Conservation (phyloP, 257 asterid genomes). For the Solanum lycopersicoides region DNA sequence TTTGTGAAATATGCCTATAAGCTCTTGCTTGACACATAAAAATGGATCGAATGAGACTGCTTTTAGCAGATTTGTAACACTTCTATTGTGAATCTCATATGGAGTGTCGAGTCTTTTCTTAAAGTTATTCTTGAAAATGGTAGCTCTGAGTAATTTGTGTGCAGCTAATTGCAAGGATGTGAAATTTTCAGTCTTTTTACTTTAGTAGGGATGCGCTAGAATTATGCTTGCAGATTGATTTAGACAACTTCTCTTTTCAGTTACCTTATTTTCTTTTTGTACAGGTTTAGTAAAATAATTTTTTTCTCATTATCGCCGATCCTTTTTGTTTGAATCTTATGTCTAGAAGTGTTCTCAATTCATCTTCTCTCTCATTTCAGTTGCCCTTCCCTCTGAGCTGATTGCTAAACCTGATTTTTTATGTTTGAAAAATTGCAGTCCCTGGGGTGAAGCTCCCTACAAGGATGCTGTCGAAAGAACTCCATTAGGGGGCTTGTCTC, state of each 20-base stretch:
- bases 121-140: background rate
- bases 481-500: slow-evolving; percentile 62
- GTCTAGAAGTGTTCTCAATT: background rate
- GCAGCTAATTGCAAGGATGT: background rate
- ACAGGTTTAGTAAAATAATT: background rate
- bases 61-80: background rate
- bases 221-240: background rate
- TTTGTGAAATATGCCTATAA: background rate
- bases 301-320: background rate
- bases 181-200: background rate
- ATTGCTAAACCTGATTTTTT: slow-evolving; percentile 7
- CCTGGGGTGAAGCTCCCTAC: slow-evolving; percentile 88
- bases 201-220: background rate
- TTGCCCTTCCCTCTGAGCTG: slow-evolving; percentile 3
- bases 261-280: background rate
- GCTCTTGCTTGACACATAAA: background rate
- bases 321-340: background rate
- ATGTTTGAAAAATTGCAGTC: slow-evolving; percentile 43
- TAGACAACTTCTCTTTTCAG: background rate
- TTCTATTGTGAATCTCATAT: background rate
- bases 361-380: background rate
- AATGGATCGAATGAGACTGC: background rate
- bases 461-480: slow-evolving; percentile 86
- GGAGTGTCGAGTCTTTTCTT: background rate
- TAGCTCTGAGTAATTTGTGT: background rate